Percentiles rank a stretch among this genome's conserved stretches.
Evolutionary conservation across 805 yeast species (phyloP).

Genomic region (Wickerhamiella sorbophila): DNA sequence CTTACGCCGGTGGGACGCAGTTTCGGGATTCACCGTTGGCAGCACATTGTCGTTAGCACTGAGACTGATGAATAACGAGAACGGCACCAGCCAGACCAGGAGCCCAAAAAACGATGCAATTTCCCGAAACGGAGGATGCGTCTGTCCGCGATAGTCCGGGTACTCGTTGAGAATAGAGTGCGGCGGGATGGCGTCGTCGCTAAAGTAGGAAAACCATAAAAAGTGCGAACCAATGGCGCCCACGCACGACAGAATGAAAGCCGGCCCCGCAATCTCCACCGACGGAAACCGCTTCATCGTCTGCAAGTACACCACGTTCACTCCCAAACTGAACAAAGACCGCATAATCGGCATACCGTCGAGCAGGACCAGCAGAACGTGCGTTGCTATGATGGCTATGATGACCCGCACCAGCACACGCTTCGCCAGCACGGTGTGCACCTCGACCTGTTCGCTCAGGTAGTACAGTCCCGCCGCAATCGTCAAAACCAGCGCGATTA

Average conservation of each 20-base stretch:
- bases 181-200: constrained; percentile 53
- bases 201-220: constrained; percentile 79
- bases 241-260: constrained; percentile 54
- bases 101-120: constrained; percentile 92
- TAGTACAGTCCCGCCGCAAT: constrained; percentile 88
- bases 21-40: constrained; percentile 32
- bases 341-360: constrained; percentile 70
- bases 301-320: constrained; percentile 61
- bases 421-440: constrained; percentile 75
- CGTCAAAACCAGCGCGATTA: constrained; percentile 40
- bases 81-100: constrained; percentile 88
- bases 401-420: constrained; percentile 51
- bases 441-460: constrained; percentile 84
- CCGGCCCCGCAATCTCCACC: constrained; percentile 56
- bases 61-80: constrained; percentile 76
- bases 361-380: constrained; percentile 45
- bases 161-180: constrained; percentile 27
- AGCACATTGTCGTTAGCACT: constrained; percentile 84
- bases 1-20: constrained; percentile 7
- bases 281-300: constrained; percentile 75
- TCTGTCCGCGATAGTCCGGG: constrained; percentile 45
- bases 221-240: constrained; percentile 71
- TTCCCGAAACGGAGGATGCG: constrained; percentile 70
- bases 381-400: constrained; percentile 40
- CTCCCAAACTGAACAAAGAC: constrained; percentile 49